Evolutionary conservation across 345 rosid genomes (phyloP), one percentile per base, ranked within the genome.

Genomic region (Streptanthus diversifolius): DNA sequence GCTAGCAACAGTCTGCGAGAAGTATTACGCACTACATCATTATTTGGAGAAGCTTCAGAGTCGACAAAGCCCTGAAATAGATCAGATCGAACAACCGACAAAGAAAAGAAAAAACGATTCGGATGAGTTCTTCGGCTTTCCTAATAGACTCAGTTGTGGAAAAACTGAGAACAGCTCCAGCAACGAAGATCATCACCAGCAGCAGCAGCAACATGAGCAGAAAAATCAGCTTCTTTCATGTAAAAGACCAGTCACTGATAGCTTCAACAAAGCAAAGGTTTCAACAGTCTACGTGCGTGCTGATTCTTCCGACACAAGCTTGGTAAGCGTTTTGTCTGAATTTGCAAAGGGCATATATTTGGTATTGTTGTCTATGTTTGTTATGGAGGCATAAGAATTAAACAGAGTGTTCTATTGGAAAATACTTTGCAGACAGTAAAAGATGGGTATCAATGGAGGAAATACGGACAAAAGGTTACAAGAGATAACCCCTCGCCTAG

Each of bases 391-490:
- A 27, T 25, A 60, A 21, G 53, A 35, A 21, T 6, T 52, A 52
- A 51, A 7, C 22, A 61, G 52, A 27, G 53, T 61, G 52, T 22
- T 33, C 1, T 32, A 0, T 37, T 39, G 18, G 69, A 29, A 14
- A 25, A 4, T 52, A 8, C 1, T 37, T 71, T 19, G 58, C 79
- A 91, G 99, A 82, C 81, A 21, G 93, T 91, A 69, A 89, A 79
- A 57, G 99, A 95, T 83, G 97, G 97, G 47, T 90, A 83, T 77
- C 95, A 88, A 75, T 95, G 97, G 99, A 84, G 99, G 71, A 95
- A 95, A 80, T 95, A 95, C 33, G 99, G 99, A 15, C 99, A 95
- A 75, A 95, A 95, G 78, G 99, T 95, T 17, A 95, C 99, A n/a
- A 87, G 92, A 79, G 96, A 95, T 56, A 95, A 95, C 77, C 95